phyloP scores from a whole-genome alignment of 306 rosid genomes.

The Cicer cuneatum region DNA sequence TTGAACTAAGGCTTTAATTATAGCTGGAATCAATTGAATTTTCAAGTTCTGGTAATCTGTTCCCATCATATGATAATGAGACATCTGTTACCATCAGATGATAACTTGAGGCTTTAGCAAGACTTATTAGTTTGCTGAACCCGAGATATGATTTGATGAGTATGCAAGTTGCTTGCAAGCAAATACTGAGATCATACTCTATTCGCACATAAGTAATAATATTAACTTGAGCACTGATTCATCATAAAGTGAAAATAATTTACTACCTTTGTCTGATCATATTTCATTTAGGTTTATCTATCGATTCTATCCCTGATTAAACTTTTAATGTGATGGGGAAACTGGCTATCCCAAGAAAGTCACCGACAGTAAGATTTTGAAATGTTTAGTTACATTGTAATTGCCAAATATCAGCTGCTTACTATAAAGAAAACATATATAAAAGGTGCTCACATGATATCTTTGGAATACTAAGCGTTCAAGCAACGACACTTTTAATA shows the following conservation, averaged over 20 bases:
- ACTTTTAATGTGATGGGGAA: slow-evolving; percentile 10
- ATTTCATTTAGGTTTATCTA: not conserved
- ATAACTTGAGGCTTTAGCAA: slow-evolving; percentile 40
- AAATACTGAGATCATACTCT: slow-evolving; percentile 45
- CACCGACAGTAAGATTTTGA: not conserved
- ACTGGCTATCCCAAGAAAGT: not conserved
- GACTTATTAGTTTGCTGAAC: slow-evolving; percentile 41
- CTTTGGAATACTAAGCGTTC: slow-evolving; percentile 30
- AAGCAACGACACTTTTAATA: slow-evolving; percentile 26
- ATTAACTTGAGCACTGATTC: slow-evolving; percentile 40
- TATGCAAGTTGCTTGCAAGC: slow-evolving; percentile 44
- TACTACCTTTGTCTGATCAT: slow-evolving; percentile 10
- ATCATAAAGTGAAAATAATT: slow-evolving; percentile 1
- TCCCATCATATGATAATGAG: slow-evolving; percentile 34
- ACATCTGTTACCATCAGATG: slow-evolving; percentile 37
- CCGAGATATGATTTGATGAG: slow-evolving; percentile 41
- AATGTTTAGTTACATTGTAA: not conserved
- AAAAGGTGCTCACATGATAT: not conserved
- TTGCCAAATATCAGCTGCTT: slow-evolving; percentile 27
- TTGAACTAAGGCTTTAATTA: slow-evolving; percentile 42
- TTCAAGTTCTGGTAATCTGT: slow-evolving; percentile 34
- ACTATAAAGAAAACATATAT: slow-evolving; percentile 18
- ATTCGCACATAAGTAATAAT: slow-evolving; percentile 57
- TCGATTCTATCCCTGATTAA: not conserved
- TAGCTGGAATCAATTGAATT: slow-evolving; percentile 41